phyloP scores from a whole-genome alignment of 2,329 filamentous ascomycete species.

The Elsinoe australis region DNA sequence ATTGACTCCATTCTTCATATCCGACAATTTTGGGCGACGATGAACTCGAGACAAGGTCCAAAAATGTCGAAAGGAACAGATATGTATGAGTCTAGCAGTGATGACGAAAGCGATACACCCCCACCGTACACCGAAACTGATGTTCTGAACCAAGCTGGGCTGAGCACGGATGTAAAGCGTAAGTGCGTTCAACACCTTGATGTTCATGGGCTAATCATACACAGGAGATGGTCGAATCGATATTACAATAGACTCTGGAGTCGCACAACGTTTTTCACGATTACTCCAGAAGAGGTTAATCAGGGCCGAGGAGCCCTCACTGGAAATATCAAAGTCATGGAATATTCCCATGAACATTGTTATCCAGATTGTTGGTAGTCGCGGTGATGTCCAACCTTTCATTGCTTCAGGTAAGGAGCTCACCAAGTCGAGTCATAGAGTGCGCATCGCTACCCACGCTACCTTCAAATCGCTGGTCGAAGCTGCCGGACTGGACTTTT shows the following conservation, averaged over 20 bases:
- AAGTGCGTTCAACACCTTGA: too few species aligned
- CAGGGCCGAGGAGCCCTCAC: not conserved
- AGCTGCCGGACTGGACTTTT: slow-evolving; percentile 49
- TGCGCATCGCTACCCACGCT: slow-evolving; percentile 51
- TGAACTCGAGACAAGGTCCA: too few species aligned
- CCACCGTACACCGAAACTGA: too few species aligned
- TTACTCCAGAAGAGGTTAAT: not conserved
- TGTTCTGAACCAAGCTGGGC: too few species aligned
- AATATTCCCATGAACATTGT: slow-evolving; percentile 37
- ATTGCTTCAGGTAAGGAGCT: slow-evolving; percentile 44
- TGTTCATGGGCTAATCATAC: too few species aligned
- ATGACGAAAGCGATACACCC: too few species aligned
- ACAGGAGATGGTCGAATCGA: not conserved
- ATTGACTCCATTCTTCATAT: too few species aligned
- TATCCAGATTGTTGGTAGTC: slow-evolving; percentile 43
- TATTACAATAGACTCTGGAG: not conserved
- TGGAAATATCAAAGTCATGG: not conserved
- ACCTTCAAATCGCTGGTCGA: slow-evolving; percentile 49
- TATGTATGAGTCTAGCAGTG: too few species aligned
- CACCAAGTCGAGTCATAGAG: slow-evolving; percentile 46
- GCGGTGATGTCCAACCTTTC: slow-evolving; percentile 46
- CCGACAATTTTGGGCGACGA: too few species aligned
- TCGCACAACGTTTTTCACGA: not conserved
- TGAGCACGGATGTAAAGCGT: too few species aligned
- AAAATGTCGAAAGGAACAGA: too few species aligned